These are phyloP conservation scores for Penicillium concentricum DNA, from an alignment of 2,329 filamentous ascomycete species.

Conservation along the genomic window DNA sequence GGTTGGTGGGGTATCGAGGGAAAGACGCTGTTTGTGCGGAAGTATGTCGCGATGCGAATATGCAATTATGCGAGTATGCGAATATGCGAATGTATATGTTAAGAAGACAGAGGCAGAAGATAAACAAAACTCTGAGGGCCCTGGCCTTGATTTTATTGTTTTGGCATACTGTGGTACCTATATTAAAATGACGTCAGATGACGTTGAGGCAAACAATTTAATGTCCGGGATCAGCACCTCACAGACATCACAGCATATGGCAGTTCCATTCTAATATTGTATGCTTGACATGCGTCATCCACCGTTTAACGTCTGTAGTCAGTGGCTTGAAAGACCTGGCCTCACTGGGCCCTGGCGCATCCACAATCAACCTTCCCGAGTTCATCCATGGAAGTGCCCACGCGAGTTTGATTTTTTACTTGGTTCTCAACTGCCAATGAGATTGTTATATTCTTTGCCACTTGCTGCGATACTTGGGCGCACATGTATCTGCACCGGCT, in stretches of 20 bases:
- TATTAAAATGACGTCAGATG: constrained; percentile 23
- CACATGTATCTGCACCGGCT: no score
- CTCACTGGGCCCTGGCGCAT: constrained; percentile 13
- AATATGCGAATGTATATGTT: background rate
- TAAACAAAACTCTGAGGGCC: background rate
- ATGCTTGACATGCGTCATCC: constrained; percentile 21
- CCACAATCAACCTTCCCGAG: background rate
- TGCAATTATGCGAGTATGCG: background rate
- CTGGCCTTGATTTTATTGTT: constrained; percentile 8
- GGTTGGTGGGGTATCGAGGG: background rate
- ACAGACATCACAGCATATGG: no score
- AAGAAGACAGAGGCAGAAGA: constrained; percentile 1
- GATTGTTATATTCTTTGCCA: background rate
- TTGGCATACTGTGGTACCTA: background rate
- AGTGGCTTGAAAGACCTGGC: constrained; percentile 22
- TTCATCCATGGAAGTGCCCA: background rate
- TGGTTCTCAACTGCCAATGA: background rate
- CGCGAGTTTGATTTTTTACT: background rate
- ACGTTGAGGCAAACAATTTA: constrained; percentile 13
- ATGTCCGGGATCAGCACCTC: constrained; percentile 9
- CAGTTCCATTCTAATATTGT: no score
- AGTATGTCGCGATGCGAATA: background rate
- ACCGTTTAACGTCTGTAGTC: constrained; percentile 3
- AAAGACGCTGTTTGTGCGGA: background rate
- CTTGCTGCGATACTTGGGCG: background rate